Evolutionary conservation across 192 early-diverging fungal genomes (phyloP).

Genomic region (Kappamyces sp.): DNA sequence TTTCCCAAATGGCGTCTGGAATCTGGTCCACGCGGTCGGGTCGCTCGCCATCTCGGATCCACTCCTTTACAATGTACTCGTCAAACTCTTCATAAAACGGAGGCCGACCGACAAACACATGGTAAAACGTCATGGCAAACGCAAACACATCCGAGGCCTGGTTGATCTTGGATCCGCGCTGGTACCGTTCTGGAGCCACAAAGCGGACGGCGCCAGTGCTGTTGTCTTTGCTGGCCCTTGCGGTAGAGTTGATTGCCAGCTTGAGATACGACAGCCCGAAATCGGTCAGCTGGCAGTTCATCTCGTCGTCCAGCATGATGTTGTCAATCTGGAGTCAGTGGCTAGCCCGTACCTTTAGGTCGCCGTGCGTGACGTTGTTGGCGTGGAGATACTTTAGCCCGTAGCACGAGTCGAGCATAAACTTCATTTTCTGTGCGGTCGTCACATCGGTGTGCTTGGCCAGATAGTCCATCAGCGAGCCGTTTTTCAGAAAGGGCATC

Average conservation of each 20-base stretch:
- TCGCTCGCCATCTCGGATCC: conserved; percentile 12
- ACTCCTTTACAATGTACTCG: conserved; percentile 11
- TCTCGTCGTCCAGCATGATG: conserved; percentile 21
- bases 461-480: conserved; percentile 26
- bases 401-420: conserved; percentile 30
- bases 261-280: conserved; percentile 15
- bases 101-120: background rate
- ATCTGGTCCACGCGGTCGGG: background rate
- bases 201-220: conserved; percentile 14
- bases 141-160: conserved; percentile 13
- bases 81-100: conserved; percentile 14
- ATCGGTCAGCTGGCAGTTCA: background rate
- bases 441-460: conserved; percentile 7
- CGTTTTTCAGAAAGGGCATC: conserved; percentile 28
- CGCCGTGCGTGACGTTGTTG: conserved; percentile 21
- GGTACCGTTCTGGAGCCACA: conserved; percentile 30
- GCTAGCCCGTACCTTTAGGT: conserved; percentile 11
- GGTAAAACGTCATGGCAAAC: conserved; percentile 15
- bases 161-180: background rate
- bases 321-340: conserved; percentile 17
- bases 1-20: background rate
- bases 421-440: conserved; percentile 8
- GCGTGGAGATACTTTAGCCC: conserved; percentile 36
- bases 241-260: background rate
- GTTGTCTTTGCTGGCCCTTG: background rate